A percentile compares a stretch with the other conserved stretches of the same genome.
Evolutionary conservation across 176 grass and related monocot genomes (phyloP).

Genomic region (Poa annua): DNA sequence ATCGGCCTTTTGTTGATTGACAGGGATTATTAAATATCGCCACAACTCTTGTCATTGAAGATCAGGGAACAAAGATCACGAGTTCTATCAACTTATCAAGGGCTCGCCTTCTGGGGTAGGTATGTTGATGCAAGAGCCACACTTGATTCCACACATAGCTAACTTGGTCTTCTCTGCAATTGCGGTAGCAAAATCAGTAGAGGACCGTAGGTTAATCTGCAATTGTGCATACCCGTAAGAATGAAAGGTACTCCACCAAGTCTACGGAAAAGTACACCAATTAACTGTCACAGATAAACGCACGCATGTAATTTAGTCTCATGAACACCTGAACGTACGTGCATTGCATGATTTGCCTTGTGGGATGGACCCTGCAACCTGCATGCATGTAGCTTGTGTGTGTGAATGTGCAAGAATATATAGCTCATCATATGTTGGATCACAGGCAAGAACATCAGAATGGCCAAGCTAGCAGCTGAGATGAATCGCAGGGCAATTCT

Average conservation of each 20-base stretch:
- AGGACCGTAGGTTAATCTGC: neutral
- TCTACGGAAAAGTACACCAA: neutral
- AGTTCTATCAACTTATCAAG: slow-evolving; percentile 43
- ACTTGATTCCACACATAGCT: too few relatives aligned
- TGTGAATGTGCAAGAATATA: too few relatives aligned
- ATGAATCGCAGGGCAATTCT: slow-evolving; percentile 73
- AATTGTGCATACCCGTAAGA: neutral
- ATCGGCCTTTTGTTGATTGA: neutral
- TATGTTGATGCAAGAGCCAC: neutral
- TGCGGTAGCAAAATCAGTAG: too few relatives aligned
- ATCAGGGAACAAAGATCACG: slow-evolving; percentile 43
- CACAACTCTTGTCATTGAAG: slow-evolving; percentile 42
- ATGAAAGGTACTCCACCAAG: neutral
- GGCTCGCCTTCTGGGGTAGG: slow-evolving; percentile 49
- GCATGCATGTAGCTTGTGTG: neutral
- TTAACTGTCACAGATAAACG: neutral
- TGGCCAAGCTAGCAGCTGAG: neutral
- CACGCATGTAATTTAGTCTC: neutral
- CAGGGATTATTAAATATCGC: neutral
- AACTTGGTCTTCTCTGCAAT: too few relatives aligned
- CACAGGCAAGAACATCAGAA: neutral
- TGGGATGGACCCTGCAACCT: neutral
- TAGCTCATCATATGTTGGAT: neutral
- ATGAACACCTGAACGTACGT: slow-evolving; percentile 11
- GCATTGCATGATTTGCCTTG: neutral